phyloP scores from a whole-genome alignment of 495 filamentous ascomycete species.

The Xylaria sp. region DNA sequence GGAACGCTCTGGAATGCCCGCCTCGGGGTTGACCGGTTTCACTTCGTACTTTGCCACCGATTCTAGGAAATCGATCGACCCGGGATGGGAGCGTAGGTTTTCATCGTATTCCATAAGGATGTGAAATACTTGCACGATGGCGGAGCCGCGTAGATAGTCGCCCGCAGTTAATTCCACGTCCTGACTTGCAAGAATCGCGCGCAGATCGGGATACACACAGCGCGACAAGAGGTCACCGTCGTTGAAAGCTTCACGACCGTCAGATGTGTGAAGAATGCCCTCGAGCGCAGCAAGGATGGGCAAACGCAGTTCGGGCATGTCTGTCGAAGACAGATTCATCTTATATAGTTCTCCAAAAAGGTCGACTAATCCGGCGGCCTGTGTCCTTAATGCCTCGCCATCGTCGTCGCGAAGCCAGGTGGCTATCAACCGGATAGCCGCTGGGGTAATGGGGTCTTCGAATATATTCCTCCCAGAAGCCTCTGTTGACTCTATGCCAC shows the following conservation, averaged over 20 bases:
- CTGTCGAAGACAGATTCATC: conserved; percentile 26
- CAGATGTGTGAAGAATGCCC: conserved; percentile 43
- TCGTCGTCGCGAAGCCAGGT: conserved; percentile 70
- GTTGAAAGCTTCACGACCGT: conserved; percentile 28
- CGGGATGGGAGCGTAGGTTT: conserved; percentile 11
- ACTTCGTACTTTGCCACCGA: conserved; percentile 6
- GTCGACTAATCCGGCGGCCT: conserved; percentile 62
- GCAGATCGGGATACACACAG: conserved; percentile 19
- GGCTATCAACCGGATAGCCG: conserved; percentile 56
- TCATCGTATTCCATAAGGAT: conserved; percentile 16
- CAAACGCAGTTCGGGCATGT: conserved; percentile 53
- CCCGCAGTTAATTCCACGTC: neutral
- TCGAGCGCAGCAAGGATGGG: conserved; percentile 62
- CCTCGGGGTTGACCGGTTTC: neutral
- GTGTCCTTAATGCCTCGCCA: conserved; percentile 57
- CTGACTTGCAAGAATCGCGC: conserved; percentile 6
- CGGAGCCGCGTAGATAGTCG: conserved; percentile 26
- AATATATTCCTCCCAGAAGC: conserved; percentile 35
- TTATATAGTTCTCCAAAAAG: conserved; percentile 63
- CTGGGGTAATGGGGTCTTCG: conserved; percentile 55
- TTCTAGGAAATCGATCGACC: neutral
- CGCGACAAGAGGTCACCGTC: conserved; percentile 9
- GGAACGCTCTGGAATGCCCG: neutral
- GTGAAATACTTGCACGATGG: conserved; percentile 20
- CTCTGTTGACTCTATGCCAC: conserved; percentile 22